These are phyloP conservation scores for Thozetella sp. DNA, from an alignment of 495 filamentous ascomycete species.

Conservation along the genomic window DNA sequence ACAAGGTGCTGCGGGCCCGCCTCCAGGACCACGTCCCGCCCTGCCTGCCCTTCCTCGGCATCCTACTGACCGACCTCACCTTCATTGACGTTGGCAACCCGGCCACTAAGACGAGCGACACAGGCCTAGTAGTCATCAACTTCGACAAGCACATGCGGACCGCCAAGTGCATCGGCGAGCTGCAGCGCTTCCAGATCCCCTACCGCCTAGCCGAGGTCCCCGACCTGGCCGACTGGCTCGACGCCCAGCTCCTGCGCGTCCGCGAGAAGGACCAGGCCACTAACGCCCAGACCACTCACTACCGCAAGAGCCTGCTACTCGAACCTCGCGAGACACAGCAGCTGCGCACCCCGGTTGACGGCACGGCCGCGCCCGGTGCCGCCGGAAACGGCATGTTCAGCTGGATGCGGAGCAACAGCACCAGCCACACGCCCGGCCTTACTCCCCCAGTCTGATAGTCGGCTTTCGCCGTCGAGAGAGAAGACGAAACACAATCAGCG, in stretches of 20 bases:
- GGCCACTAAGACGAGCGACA: slow-evolving; percentile 55
- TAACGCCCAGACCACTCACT: slow-evolving; percentile 79
- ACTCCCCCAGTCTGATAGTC: slow-evolving; percentile 19
- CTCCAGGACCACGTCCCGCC: slow-evolving; percentile 89
- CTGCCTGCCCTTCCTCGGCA: slow-evolving; percentile 95
- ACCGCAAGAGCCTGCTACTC: slow-evolving; percentile 83
- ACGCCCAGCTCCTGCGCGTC: slow-evolving; percentile 79
- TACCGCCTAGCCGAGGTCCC: slow-evolving; percentile 83
- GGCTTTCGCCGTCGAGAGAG: not conserved
- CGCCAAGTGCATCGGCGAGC: slow-evolving; percentile 90
- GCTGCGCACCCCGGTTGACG: slow-evolving; percentile 52
- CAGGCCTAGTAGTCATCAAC: slow-evolving; percentile 81
- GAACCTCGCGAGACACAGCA: slow-evolving; percentile 75
- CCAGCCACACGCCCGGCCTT: slow-evolving; percentile 7
- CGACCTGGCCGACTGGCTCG: slow-evolving; percentile 94
- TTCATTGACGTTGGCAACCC: slow-evolving; percentile 94
- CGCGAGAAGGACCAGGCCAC: slow-evolving; percentile 71
- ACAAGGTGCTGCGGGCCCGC: slow-evolving; percentile 83
- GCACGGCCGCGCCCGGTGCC: slow-evolving; percentile 4
- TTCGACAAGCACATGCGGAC: slow-evolving; percentile 98
- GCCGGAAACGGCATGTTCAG: slow-evolving; percentile 26
- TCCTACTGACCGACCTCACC: slow-evolving; percentile 86
- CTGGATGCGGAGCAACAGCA: slow-evolving; percentile 29
- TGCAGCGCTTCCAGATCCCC: slow-evolving; percentile 96
- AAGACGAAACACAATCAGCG: no score